Percentiles rank a stretch among this genome's conserved stretches.
Conservation (phyloP, 805 yeast genomes). For the Saturnispora kantuleensis region DNA sequence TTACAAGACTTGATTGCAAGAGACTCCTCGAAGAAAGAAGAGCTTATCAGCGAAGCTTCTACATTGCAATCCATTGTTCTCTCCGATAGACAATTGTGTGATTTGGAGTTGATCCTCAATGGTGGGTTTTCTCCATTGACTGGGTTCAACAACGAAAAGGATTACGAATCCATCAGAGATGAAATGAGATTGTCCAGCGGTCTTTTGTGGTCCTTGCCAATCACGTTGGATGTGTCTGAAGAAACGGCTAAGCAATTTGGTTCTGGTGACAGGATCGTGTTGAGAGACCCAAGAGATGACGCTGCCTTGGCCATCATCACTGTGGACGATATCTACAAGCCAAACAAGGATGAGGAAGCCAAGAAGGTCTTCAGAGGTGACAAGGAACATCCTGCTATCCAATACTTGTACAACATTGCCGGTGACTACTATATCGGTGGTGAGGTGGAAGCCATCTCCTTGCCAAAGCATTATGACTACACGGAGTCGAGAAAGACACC, state of each 20-base stretch:
- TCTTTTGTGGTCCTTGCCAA: constrained; percentile 84
- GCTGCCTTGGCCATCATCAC: constrained; percentile 73
- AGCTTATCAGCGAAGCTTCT: constrained; percentile 50
- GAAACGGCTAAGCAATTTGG: constrained; percentile 36
- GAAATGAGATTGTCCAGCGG: constrained; percentile 67
- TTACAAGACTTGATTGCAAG: constrained; percentile 79
- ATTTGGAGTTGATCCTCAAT: constrained; percentile 78
- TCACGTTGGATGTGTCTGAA: constrained; percentile 68
- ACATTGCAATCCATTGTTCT: constrained; percentile 40
- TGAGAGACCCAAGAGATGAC: constrained; percentile 77
- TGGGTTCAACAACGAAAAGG: constrained; percentile 58
- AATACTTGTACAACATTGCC: constrained; percentile 59
- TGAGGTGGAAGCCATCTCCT: constrained; percentile 66
- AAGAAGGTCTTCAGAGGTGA: constrained; percentile 88
- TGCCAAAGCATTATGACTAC: constrained; percentile 87
- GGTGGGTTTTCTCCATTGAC: constrained; percentile 89
- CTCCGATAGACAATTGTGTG: constrained; percentile 87
- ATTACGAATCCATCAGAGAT: constrained; percentile 58
- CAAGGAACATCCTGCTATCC: constrained; percentile 91
- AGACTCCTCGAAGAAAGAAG: constrained; percentile 52
- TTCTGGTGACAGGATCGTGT: constrained; percentile 54
- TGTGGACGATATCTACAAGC: constrained; percentile 67
- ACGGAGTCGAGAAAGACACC: constrained; percentile 84
- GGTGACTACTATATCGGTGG: constrained; percentile 90
- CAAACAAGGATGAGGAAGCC: constrained; percentile 76